Percentiles rank a stretch among this genome's conserved stretches.
phyloP scores from a whole-genome alignment of 108 stramenopile species.

The Conticribra weissflogii region DNA sequence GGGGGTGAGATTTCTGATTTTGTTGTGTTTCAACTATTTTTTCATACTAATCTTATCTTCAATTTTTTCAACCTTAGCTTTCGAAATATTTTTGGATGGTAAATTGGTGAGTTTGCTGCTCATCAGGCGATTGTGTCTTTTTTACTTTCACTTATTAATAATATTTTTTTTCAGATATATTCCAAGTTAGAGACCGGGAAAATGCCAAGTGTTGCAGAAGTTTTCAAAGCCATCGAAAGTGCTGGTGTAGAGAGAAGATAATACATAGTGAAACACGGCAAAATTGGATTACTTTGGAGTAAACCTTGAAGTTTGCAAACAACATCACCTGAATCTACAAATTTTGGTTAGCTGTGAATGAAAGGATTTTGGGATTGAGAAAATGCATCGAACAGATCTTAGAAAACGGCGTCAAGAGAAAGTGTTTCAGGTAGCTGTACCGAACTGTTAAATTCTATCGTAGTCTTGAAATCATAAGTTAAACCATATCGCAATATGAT shows the following conservation, averaged over 20 bases:
- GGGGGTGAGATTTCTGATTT: slow-evolving; percentile 16
- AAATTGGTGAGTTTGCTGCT: slow-evolving; percentile 31
- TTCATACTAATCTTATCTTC: neutral
- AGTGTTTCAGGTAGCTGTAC: too few relatives aligned
- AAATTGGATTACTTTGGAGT: neutral
- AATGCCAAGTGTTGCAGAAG: slow-evolving; percentile 46
- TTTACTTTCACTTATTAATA: neutral
- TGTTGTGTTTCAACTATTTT: neutral
- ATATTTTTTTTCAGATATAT: slow-evolving; percentile 31
- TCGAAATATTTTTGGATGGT: slow-evolving; percentile 46
- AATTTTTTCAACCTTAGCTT: slow-evolving; percentile 12
- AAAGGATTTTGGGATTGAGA: too few relatives aligned
- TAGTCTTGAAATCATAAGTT: too few relatives aligned
- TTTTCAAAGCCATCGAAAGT: slow-evolving; percentile 33
- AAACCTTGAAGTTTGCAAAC: neutral
- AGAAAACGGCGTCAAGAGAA: too few relatives aligned
- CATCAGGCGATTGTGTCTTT: neutral
- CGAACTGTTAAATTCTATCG: too few relatives aligned
- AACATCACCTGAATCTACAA: neutral
- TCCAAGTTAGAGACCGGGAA: slow-evolving; percentile 47
- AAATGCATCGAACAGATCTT: too few relatives aligned
- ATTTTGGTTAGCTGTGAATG: slow-evolving; percentile 49
- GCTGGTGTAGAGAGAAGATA: slow-evolving; percentile 34
- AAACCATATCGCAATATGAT: too few relatives aligned
- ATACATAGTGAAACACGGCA: neutral